Evolutionary conservation across 2,329 filamentous ascomycete species (phyloP).

Genomic region (Aquanectria penicillioides): DNA sequence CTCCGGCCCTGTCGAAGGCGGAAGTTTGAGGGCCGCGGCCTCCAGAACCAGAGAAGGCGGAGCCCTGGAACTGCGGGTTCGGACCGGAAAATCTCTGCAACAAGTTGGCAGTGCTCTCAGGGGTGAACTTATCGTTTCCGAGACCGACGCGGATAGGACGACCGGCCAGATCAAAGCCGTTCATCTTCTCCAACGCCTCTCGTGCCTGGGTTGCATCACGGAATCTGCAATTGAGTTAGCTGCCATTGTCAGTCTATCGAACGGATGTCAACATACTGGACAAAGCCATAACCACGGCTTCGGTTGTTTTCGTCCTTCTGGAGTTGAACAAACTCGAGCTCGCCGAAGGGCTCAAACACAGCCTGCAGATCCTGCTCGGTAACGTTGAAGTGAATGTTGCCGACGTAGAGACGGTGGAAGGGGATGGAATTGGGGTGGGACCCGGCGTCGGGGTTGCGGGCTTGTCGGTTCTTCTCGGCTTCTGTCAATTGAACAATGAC

Average conservation of each 20-base stretch:
- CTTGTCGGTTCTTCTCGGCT: constrained; percentile 98
- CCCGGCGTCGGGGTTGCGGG: constrained; percentile 79
- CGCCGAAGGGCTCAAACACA: constrained; percentile 97
- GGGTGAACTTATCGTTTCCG: constrained; percentile 99
- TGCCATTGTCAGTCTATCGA: neutral
- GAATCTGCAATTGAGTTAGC: constrained; percentile 70
- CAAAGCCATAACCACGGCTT: constrained; percentile 96
- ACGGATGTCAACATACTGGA: constrained; percentile 77
- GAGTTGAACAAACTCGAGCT: constrained; percentile 96
- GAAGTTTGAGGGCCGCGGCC: constrained; percentile 86
- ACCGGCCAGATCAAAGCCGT: constrained; percentile 97
- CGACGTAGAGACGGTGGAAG: constrained; percentile 97
- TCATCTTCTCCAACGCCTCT: constrained; percentile 98
- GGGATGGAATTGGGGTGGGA: constrained; percentile 84
- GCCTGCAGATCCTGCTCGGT: constrained; percentile 95
- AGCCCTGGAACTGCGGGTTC: constrained; percentile 84
- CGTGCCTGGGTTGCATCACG: constrained; percentile 90
- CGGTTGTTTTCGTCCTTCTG: constrained; percentile 94
- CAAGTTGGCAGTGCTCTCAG: constrained; percentile 93
- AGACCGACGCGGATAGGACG: constrained; percentile 98
- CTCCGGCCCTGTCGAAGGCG: constrained; percentile 90
- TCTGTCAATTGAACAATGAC: constrained; percentile 99
- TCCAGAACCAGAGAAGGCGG: constrained; percentile 88
- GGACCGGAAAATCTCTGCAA: constrained; percentile 91
- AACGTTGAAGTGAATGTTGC: constrained; percentile 99